A percentile compares a stretch with the other conserved stretches of the same genome.
phyloP scores from a whole-genome alignment of 2,329 filamentous ascomycete species.

The Cercospora zeina region DNA sequence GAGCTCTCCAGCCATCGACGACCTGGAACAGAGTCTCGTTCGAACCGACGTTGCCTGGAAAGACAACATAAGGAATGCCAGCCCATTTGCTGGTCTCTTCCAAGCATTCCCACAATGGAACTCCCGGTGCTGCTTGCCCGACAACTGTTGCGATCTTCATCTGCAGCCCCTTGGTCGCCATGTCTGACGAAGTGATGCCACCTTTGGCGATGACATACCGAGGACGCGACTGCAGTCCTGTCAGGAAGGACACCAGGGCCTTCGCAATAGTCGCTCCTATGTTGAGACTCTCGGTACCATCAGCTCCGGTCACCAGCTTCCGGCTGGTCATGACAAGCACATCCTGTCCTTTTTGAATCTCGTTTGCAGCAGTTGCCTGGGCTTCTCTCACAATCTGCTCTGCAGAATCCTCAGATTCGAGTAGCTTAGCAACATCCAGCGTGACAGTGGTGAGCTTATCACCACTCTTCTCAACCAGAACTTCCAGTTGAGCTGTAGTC shows the following conservation, averaged over 20 bases:
- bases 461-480: conserved; percentile 45
- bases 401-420: conserved; percentile 44
- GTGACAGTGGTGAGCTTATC: conserved; percentile 49
- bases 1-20: conserved; percentile 44
- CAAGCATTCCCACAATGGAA: conserved; percentile 61
- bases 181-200: conserved; percentile 61
- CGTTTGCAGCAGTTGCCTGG: conserved; percentile 37
- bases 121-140: conserved; percentile 59
- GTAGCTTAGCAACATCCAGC: conserved; percentile 52
- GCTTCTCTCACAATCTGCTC: conserved; percentile 43
- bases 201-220: conserved; percentile 61
- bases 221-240: conserved; percentile 50
- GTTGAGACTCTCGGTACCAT: conserved; percentile 55
- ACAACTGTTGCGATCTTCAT: conserved; percentile 58
- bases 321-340: conserved; percentile 62
- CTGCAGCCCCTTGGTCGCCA: conserved; percentile 57
- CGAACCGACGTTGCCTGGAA: conserved; percentile 59
- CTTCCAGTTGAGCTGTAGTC: conserved; percentile 57
- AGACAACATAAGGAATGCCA: conserved; percentile 58
- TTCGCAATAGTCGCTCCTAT: conserved; percentile 57
- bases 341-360: conserved; percentile 51
- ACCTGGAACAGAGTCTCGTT: conserved; percentile 51
- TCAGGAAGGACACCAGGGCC: conserved; percentile 54
- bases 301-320: conserved; percentile 52
- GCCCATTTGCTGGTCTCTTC: conserved; percentile 54